A percentile compares a stretch with the other conserved stretches of the same genome.
phyloP scores from a whole-genome alignment of 768 basidiomycete species.

The Calocybe gangraenosa region DNA sequence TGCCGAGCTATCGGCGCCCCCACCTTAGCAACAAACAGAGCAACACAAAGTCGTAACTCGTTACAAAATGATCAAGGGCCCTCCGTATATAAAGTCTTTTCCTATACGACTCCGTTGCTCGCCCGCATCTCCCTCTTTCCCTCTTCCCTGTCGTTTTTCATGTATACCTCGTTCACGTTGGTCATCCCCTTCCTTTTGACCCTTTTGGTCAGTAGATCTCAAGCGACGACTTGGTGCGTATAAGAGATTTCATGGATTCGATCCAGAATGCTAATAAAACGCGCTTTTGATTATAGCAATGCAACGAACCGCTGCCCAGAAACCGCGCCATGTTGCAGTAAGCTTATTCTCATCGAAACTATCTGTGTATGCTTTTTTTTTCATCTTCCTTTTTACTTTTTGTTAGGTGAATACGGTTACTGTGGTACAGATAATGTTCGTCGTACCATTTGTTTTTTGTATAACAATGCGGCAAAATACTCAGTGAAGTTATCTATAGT shows the following conservation, averaged over 20 bases:
- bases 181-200: constrained; percentile 12
- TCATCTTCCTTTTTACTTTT: not conserved
- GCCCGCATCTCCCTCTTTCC: constrained; percentile 2
- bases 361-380: constrained; percentile 9
- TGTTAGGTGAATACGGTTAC: constrained; percentile 49
- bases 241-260: not conserved
- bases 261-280: no score
- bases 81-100: constrained; percentile 5
- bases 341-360: constrained; percentile 10
- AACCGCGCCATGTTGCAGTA: constrained; percentile 50
- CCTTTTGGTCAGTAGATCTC: constrained; percentile 7
- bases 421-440: constrained; percentile 44
- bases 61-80: constrained; percentile 10
- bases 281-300: no score
- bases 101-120: not conserved
- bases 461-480: constrained; percentile 4
- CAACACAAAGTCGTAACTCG: constrained; percentile 3
- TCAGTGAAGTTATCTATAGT: constrained; percentile 34
- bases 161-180: constrained; percentile 11
- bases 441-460: not conserved
- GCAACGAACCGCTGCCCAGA: constrained; percentile 38
- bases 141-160: constrained; percentile 2
- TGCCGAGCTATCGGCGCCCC: constrained; percentile 3
- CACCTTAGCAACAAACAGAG: constrained; percentile 8
- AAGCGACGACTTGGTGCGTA: constrained; percentile 14